Conservation (phyloP, 345 rosid species). For the Citrus cavaleriei region DNA sequence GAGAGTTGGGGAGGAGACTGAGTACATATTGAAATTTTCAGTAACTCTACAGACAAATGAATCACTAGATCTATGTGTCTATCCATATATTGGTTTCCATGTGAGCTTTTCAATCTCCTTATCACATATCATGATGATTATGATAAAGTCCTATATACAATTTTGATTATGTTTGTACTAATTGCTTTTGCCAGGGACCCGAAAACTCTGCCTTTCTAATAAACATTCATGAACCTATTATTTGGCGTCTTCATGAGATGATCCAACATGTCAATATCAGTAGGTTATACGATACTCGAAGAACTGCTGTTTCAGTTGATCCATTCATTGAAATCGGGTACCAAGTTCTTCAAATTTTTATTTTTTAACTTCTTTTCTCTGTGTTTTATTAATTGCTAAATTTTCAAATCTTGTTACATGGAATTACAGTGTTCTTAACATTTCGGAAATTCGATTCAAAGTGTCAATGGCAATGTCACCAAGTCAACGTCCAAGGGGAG, state of each 20-base stretch:
- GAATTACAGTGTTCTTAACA: slow-evolving; percentile 66
- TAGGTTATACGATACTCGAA: slow-evolving; percentile 55
- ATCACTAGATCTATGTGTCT: slow-evolving; percentile 70
- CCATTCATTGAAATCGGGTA: slow-evolving; percentile 96
- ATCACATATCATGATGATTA: not conserved
- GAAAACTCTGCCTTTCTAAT: slow-evolving; percentile 82
- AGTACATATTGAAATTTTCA: slow-evolving; percentile 71
- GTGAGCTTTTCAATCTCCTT: slow-evolving; percentile 35
- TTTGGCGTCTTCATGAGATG: slow-evolving; percentile 99
- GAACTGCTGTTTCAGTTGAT: slow-evolving; percentile 93
- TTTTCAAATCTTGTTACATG: slow-evolving; percentile 11
- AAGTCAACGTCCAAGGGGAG: slow-evolving; percentile 92
- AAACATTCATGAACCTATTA: slow-evolving; percentile 93
- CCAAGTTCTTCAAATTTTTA: slow-evolving; percentile 11
- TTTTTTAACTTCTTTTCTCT: slow-evolving; percentile 5
- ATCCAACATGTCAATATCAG: slow-evolving; percentile 74
- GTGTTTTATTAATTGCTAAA: not conserved
- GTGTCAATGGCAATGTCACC: slow-evolving; percentile 98
- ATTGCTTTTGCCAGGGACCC: slow-evolving; percentile 56
- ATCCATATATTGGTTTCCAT: slow-evolving; percentile 82
- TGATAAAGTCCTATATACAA: not conserved
- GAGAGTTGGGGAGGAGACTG: slow-evolving; percentile 63
- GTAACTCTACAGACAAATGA: slow-evolving; percentile 79
- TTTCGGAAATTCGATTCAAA: slow-evolving; percentile 90
- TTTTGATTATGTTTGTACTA: slow-evolving; percentile 10